Conservation (phyloP, 1,284 basidiomycete genomes). For the Trametes pubescens region DNA sequence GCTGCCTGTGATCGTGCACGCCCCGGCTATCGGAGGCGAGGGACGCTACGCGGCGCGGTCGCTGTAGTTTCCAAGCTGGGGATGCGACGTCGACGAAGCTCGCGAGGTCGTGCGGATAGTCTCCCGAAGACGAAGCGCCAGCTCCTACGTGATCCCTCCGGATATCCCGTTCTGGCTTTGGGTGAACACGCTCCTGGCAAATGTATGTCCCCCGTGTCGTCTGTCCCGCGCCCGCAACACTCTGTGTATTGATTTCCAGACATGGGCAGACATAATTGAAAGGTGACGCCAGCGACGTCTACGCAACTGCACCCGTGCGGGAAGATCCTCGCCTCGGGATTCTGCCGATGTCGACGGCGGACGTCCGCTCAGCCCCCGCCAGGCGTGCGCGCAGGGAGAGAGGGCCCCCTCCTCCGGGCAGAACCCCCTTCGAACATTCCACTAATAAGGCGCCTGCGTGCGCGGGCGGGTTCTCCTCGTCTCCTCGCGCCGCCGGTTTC, state of each 20-base stretch:
- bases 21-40: slow-evolving; percentile 16
- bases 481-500: slow-evolving; percentile 29
- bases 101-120: slow-evolving; percentile 8
- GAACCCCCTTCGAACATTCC: slow-evolving; percentile 13
- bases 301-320: not conserved
- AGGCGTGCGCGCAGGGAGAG: not conserved
- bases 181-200: not conserved
- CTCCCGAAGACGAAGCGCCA: slow-evolving; percentile 4
- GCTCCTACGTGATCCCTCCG: not conserved
- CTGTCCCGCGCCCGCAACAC: not conserved
- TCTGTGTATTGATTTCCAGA: not conserved
- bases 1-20: slow-evolving; percentile 10
- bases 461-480: slow-evolving; percentile 22
- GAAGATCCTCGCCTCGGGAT: slow-evolving; percentile 18
- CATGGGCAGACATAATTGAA: not conserved
- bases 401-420: not conserved
- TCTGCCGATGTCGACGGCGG: slow-evolving; percentile 27
- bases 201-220: not conserved
- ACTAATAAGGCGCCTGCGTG: not conserved
- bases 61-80: not conserved
- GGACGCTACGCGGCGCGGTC: not conserved
- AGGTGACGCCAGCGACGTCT: not conserved
- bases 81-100: slow-evolving; percentile 11
- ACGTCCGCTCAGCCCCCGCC: slow-evolving; percentile 11
- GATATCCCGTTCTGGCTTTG: not conserved